Conservation (phyloP, 352 stramenopile genomes). For the Phytophthora macrochlamydospora region DNA sequence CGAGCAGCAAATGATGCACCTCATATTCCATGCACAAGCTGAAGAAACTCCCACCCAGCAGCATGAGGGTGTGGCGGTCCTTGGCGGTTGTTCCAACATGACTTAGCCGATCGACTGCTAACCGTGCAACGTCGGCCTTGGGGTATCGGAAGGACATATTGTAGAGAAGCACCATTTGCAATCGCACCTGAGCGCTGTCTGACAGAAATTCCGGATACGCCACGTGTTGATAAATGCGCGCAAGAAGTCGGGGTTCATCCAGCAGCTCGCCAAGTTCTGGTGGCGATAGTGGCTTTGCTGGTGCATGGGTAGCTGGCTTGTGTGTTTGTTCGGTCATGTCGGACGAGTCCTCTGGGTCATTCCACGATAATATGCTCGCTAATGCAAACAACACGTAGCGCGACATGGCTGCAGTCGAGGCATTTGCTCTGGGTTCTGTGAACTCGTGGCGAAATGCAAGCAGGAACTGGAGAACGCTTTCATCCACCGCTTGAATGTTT, state of each 20-base stretch:
- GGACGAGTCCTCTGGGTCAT: slow-evolving; percentile 29
- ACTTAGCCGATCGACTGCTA: slow-evolving; percentile 41
- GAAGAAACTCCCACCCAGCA: slow-evolving; percentile 64
- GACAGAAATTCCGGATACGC: slow-evolving; percentile 36
- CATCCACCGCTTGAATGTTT: slow-evolving; percentile 49
- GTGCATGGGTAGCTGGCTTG: slow-evolving; percentile 3
- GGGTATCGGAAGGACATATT: slow-evolving; percentile 77
- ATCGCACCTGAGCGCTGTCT: slow-evolving; percentile 51
- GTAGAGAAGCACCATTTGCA: slow-evolving; percentile 76
- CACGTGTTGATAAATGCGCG: slow-evolving; percentile 58
- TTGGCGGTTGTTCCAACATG: slow-evolving; percentile 32
- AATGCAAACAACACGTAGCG: slow-evolving; percentile 70
- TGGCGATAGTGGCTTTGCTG: slow-evolving; percentile 5
- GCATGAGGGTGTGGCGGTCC: slow-evolving; percentile 28
- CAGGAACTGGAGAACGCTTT: slow-evolving; percentile 62
- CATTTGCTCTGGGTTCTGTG: slow-evolving; percentile 1
- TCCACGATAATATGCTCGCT: slow-evolving; percentile 70
- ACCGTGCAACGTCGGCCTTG: slow-evolving; percentile 51
- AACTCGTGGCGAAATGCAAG: slow-evolving; percentile 44
- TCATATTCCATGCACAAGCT: slow-evolving; percentile 71
- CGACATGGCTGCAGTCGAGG: slow-evolving; percentile 32
- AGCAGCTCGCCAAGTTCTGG: slow-evolving; percentile 51
- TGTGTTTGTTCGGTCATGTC: not conserved
- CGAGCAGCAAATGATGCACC: slow-evolving; percentile 50
- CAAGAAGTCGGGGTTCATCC: slow-evolving; percentile 47